phyloP scores from a whole-genome alignment of 2,329 filamentous ascomycete species.

The Pseudogymnoascus sp. region DNA sequence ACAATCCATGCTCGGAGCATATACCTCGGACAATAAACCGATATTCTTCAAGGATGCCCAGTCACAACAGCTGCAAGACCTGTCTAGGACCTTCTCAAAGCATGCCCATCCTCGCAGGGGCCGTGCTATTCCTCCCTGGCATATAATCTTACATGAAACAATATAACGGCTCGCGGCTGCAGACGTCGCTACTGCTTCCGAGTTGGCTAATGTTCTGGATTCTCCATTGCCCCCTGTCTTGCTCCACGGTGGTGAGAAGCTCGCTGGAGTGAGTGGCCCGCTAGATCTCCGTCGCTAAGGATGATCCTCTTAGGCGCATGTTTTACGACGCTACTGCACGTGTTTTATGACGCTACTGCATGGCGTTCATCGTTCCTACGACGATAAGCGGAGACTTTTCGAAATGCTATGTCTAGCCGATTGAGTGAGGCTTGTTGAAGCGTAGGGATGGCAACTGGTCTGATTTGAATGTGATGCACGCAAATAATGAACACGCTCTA shows the following conservation, averaged over 20 bases:
- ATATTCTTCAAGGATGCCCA: background rate
- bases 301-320: no score
- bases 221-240: background rate
- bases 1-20: background rate
- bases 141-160: background rate
- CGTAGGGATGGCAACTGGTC: background rate
- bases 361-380: background rate
- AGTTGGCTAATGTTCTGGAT: background rate
- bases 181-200: background rate
- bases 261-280: background rate
- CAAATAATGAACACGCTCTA: background rate
- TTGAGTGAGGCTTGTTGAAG: background rate
- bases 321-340: background rate
- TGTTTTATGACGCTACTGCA: background rate
- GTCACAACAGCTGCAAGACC: background rate
- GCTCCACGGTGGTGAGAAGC: background rate
- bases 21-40: background rate
- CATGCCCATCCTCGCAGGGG: background rate
- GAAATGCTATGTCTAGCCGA: background rate
- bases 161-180: background rate
- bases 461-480: background rate
- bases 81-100: background rate
- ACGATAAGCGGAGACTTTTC: background rate
- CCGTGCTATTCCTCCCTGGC: background rate
- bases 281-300: background rate